These are phyloP conservation scores for Pisolithus thermaeus DNA, from an alignment of 1,284 basidiomycete genomes.

Conservation along the genomic window DNA sequence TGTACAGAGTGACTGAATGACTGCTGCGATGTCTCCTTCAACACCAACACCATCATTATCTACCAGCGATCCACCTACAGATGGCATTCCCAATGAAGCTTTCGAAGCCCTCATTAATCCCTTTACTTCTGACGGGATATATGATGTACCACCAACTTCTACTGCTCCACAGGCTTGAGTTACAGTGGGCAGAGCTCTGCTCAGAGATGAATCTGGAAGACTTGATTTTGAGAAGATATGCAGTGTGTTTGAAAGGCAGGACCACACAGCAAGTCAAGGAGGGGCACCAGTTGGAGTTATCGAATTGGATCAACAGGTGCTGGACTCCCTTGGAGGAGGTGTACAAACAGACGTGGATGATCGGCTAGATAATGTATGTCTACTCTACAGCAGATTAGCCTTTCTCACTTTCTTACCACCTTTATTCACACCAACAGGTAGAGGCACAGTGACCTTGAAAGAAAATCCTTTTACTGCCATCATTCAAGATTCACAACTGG, in stretches of 20 bases:
- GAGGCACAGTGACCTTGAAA: too few relatives aligned
- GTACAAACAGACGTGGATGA: neutral
- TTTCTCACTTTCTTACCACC: neutral
- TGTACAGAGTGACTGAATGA: neutral
- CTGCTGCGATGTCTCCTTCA: constrained; percentile 1
- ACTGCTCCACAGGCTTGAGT: neutral
- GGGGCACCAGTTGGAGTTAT: neutral
- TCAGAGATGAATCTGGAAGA: too few relatives aligned
- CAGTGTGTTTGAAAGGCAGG: constrained; percentile 20
- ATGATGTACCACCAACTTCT: constrained; percentile 9
- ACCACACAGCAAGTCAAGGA: neutral
- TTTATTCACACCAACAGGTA: too few relatives aligned
- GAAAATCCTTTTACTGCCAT: too few relatives aligned
- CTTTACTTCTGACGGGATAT: constrained; percentile 25
- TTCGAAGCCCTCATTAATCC: constrained; percentile 32
- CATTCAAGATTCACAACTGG: neutral
- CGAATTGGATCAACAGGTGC: neutral
- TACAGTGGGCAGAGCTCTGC: constrained; percentile 5
- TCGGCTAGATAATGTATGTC: neutral
- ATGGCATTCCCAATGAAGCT: constrained; percentile 20
- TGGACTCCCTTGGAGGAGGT: neutral
- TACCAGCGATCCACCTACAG: constrained; percentile 11
- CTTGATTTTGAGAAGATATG: too few relatives aligned
- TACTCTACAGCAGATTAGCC: neutral
- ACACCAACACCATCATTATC: constrained; percentile 15